Conservation (phyloP, 2,329 filamentous ascomycete species). For the Didymella segeticola region DNA sequence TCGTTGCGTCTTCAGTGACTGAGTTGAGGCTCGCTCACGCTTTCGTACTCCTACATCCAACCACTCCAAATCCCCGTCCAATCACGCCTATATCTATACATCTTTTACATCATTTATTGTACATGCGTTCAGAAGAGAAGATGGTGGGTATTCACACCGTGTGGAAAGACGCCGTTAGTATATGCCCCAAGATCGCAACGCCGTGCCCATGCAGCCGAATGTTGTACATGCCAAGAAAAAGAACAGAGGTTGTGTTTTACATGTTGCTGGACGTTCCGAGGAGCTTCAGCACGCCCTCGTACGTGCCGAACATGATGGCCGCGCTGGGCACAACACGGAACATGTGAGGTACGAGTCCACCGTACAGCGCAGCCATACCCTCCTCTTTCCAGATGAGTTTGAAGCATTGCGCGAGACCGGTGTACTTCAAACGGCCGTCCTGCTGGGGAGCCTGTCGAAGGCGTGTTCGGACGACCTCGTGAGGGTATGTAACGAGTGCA, state of each 20-base stretch:
- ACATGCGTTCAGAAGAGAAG: conserved; percentile 6
- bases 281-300: conserved; percentile 58
- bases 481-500: conserved; percentile 85
- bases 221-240: conserved; percentile 14
- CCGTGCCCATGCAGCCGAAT: conserved; percentile 18
- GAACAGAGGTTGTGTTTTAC: conserved; percentile 16
- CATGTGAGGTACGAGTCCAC: conserved; percentile 89
- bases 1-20: conserved; percentile 3
- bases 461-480: conserved; percentile 87
- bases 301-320: conserved; percentile 97
- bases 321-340: conserved; percentile 90
- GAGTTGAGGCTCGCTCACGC: conserved; percentile 10
- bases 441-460: conserved; percentile 82
- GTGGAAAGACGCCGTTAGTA: conserved; percentile 12
- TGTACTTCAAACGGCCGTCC: conserved; percentile 80
- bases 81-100: conserved; percentile 5
- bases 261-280: conserved; percentile 54
- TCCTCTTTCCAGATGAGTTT: conserved; percentile 87
- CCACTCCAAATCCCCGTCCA: background rate
- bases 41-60: conserved; percentile 11
- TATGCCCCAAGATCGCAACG: conserved; percentile 15
- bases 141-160: conserved; percentile 15
- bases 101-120: conserved; percentile 8
- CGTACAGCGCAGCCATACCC: conserved; percentile 84
- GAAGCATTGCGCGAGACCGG: conserved; percentile 87